Evolutionary conservation across 805 yeast species (phyloP).

Genomic region (Sugiyamaella valdiviana): DNA sequence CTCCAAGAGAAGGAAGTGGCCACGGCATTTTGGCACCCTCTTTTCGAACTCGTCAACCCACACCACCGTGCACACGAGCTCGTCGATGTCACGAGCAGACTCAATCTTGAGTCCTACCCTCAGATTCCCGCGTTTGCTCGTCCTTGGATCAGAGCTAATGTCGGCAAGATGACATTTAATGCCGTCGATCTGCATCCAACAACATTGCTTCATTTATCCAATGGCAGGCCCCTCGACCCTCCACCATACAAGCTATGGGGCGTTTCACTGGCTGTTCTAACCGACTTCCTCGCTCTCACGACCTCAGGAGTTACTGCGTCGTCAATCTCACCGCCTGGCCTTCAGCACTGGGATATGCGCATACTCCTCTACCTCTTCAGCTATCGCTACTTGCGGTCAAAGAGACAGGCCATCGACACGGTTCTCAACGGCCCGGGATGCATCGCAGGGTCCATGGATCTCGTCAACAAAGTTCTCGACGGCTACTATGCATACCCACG

Average conservation of each 20-base stretch:
- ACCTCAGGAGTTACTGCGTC: not conserved
- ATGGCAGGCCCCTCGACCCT: constrained; percentile 7
- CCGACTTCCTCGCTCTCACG: constrained; percentile 27
- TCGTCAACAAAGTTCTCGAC: constrained; percentile 20
- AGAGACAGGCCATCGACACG: constrained; percentile 1
- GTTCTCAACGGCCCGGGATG: not conserved
- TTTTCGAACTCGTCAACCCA: constrained; percentile 22
- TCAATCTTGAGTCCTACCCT: constrained; percentile 5
- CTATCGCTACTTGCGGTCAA: not conserved
- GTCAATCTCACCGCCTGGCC: constrained; percentile 21
- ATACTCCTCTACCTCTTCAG: constrained; percentile 10
- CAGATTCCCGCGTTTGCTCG: not conserved
- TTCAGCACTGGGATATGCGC: constrained; percentile 25
- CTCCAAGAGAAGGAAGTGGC: constrained; percentile 34
- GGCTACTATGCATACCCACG: constrained; percentile 25
- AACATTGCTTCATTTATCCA: constrained; percentile 5
- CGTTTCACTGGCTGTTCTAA: constrained; percentile 31
- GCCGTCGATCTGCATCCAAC: constrained; percentile 24
- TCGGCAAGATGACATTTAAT: constrained; percentile 28
- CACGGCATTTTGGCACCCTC: constrained; percentile 34
- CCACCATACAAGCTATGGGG: constrained; percentile 35
- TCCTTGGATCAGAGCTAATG: constrained; percentile 9
- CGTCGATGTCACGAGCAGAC: constrained; percentile 24
- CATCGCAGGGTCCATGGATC: constrained; percentile 20
- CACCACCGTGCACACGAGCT: constrained; percentile 12